These are phyloP conservation scores for Coemansia sp. DNA, from an alignment of 192 early-diverging fungal species.

Conservation along the genomic window DNA sequence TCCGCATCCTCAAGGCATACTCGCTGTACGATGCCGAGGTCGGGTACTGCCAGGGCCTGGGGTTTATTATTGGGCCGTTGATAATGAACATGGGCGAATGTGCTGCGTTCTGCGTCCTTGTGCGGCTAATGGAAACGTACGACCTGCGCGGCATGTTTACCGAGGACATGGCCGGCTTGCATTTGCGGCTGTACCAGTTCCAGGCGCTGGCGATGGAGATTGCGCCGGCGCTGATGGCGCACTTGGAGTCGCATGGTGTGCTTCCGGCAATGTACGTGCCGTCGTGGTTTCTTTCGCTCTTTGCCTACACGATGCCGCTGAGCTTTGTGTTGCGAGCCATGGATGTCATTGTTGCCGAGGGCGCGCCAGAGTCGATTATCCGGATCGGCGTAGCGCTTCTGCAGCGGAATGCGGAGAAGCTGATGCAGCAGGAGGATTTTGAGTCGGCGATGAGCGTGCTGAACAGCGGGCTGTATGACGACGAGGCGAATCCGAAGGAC, in stretches of 20 bases:
- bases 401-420: constrained; percentile 71
- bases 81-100: constrained; percentile 94
- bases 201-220: constrained; percentile 74
- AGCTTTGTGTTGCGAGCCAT: constrained; percentile 87
- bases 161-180: constrained; percentile 91
- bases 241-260: constrained; percentile 75
- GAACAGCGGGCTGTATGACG: constrained; percentile 82
- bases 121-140: constrained; percentile 94
- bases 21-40: constrained; percentile 91
- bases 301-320: constrained; percentile 95
- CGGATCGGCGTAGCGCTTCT: constrained; percentile 86
- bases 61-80: constrained; percentile 91
- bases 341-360: constrained; percentile 92
- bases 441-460: constrained; percentile 83
- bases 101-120: constrained; percentile 93
- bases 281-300: constrained; percentile 97
- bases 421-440: constrained; percentile 77
- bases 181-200: constrained; percentile 88
- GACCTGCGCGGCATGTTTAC: constrained; percentile 92
- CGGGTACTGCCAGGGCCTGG: constrained; percentile 97
- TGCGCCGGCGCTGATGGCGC: constrained; percentile 74
- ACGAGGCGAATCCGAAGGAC: constrained; percentile 60
- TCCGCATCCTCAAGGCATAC: constrained; percentile 91
- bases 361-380: constrained; percentile 87
- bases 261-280: constrained; percentile 89